phyloP scores from a whole-genome alignment of 352 stramenopile genomes.

The Plasmopara halstedii region DNA sequence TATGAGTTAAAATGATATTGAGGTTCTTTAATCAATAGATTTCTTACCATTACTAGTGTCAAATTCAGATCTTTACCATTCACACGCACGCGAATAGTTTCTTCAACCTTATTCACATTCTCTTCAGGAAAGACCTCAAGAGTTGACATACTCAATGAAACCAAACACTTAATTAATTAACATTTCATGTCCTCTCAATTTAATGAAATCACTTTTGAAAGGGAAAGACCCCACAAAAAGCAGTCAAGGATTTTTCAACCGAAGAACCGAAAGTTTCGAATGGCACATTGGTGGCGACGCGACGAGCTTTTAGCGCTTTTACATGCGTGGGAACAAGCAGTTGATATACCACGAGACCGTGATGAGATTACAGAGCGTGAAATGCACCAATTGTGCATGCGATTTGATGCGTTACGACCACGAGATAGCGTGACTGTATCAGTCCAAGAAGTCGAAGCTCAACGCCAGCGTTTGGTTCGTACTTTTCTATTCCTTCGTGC shows the following conservation, averaged over 20 bases:
- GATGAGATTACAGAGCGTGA: slow-evolving; percentile 16
- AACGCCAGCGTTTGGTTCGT: slow-evolving; percentile 23
- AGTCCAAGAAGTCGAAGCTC: slow-evolving; percentile 15
- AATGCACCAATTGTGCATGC: slow-evolving; percentile 8
- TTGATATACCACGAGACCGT: slow-evolving; percentile 18
- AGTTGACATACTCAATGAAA: not conserved
- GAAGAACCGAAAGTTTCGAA: slow-evolving; percentile 5
- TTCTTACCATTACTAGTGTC: slow-evolving; percentile 51
- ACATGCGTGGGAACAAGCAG: slow-evolving; percentile 24
- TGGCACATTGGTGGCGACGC: slow-evolving; percentile 25
- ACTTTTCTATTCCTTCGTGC: slow-evolving; percentile 22
- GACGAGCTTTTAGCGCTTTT: slow-evolving; percentile 24
- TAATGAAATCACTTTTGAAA: slow-evolving; percentile 1
- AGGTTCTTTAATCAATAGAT: not conserved
- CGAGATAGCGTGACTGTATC: slow-evolving; percentile 8
- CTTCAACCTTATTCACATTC: slow-evolving; percentile 50
- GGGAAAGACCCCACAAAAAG: not conserved
- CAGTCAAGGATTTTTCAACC: slow-evolving; percentile 11
- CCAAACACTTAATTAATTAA: not conserved
- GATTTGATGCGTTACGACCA: slow-evolving; percentile 18
- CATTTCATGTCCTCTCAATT: too few species aligned
- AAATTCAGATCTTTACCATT: slow-evolving; percentile 44
- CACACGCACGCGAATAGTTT: slow-evolving; percentile 47
- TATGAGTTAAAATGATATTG: not conserved
- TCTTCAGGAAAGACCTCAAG: slow-evolving; percentile 48